phyloP scores from a whole-genome alignment of 2,329 filamentous ascomycete genomes.

The Cladosporium colombiae region DNA sequence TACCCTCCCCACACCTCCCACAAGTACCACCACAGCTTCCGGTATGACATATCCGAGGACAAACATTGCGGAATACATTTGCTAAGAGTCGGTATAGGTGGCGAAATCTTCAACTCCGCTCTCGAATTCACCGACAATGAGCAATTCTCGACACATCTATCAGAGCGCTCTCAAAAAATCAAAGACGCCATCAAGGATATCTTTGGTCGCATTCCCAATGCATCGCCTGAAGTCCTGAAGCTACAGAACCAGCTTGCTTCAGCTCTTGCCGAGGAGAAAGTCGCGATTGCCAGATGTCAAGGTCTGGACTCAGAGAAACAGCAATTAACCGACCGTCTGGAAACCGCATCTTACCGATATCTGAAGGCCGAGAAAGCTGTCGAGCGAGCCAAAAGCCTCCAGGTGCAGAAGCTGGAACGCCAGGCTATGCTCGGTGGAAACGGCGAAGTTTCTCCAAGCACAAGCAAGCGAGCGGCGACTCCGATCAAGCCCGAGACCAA shows the following conservation, averaged over 20 bases:
- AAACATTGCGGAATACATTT: slow-evolving; percentile 31
- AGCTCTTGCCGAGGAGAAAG: slow-evolving; percentile 79
- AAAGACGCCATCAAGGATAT: slow-evolving; percentile 72
- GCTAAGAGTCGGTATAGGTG: slow-evolving; percentile 36
- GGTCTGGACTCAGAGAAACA: slow-evolving; percentile 77
- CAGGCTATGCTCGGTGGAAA: slow-evolving; percentile 74
- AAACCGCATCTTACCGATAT: slow-evolving; percentile 85
- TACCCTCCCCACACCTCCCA: slow-evolving; percentile 34
- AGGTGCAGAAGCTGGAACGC: slow-evolving; percentile 88
- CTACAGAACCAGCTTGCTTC: slow-evolving; percentile 74
- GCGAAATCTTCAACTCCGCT: slow-evolving; percentile 52
- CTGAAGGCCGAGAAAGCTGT: slow-evolving; percentile 95
- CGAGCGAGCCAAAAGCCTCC: slow-evolving; percentile 82
- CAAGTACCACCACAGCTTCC: slow-evolving; percentile 32
- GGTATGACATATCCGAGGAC: slow-evolving; percentile 31
- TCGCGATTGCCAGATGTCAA: slow-evolving; percentile 74
- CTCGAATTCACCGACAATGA: slow-evolving; percentile 56
- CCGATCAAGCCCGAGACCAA: slow-evolving; percentile 43
- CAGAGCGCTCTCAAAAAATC: slow-evolving; percentile 73
- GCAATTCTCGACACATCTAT: slow-evolving; percentile 76
- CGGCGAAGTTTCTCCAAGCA: slow-evolving; percentile 36
- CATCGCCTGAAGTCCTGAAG: slow-evolving; percentile 68
- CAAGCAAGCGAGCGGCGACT: slow-evolving; percentile 14
- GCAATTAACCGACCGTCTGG: slow-evolving; percentile 79
- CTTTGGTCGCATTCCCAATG: slow-evolving; percentile 52